Evolutionary conservation across 768 basidiomycete genomes (phyloP).

Genomic region (Suillus plorans): DNA sequence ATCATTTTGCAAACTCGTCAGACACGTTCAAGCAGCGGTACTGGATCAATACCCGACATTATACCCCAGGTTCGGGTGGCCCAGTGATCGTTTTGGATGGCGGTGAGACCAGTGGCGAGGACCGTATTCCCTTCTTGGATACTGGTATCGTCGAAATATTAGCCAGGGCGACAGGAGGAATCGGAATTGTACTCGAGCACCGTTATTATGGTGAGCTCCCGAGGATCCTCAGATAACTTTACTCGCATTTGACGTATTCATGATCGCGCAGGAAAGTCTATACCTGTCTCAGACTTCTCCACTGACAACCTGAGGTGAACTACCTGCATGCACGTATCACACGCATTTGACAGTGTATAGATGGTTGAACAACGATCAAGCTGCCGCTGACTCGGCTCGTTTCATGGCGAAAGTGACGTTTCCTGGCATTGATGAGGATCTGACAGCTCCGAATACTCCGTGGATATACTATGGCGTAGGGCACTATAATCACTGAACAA

Average conservation of each 20-base stretch:
- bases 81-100: conserved; percentile 92
- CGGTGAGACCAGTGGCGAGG: conserved; percentile 87
- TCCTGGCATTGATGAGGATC: conserved; percentile 62
- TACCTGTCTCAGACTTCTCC: conserved; percentile 74
- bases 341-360: conserved; percentile 34
- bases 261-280: conserved; percentile 55
- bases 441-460: conserved; percentile 71
- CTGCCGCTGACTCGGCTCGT: conserved; percentile 87
- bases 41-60: conserved; percentile 87
- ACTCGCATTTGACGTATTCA: neutral
- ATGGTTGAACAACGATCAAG: conserved; percentile 88
- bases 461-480: conserved; percentile 94
- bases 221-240: conserved; percentile 11
- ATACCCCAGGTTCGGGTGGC: conserved; percentile 63
- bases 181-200: conserved; percentile 91
- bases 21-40: conserved; percentile 85
- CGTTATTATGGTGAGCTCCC: conserved; percentile 71
- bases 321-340: neutral
- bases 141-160: conserved; percentile 88
- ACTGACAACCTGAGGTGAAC: conserved; percentile 77
- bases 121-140: conserved; percentile 53
- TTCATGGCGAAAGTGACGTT: conserved; percentile 86
- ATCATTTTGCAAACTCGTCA: conserved; percentile 64
- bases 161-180: conserved; percentile 78
- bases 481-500: neutral